Base-by-base conservation (phyloP, 352 stramenopile genomes). In the Phytophthora rubi region DNA sequence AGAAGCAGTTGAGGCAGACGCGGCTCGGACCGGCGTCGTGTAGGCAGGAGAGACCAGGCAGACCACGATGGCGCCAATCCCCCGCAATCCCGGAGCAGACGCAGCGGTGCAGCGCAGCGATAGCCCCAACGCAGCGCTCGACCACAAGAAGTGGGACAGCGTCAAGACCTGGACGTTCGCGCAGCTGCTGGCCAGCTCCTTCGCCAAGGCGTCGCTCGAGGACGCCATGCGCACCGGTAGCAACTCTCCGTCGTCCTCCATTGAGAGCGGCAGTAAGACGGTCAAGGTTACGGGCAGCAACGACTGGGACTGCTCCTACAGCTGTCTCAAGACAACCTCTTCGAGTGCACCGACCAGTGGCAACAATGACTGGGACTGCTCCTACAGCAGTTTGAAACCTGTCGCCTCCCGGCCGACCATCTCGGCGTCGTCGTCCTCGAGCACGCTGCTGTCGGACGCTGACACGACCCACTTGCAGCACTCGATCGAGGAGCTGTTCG, bases 91-190 rank as follows among this genome's bases (percentile, higher is more conserved):
- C 35, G 33, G 15, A n/a, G 12, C 42, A 30, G 47, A 53, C 47
- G 47, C 23, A n/a, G 47, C 18, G 7, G 44, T 26, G 44, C 16
- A 16, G 57, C 35, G 26, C 13, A 21, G n/a, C 15, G 66, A 62
- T 53, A 61, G 37, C 16, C 58, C 68, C 49, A 71, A 70, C n/a
- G 53, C n/a, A 18, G 45, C 44, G 42, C 52, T 60, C 16, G 51
- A 71, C 53, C 37, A 60, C 66, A 74, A 80, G 23, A 80, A 76
- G 55, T 93, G 83, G 83, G 80, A 73, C 42, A 85, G 83, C 39
- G 81, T 91, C 57, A 91, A 93, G 79, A 90, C 83, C 21, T 93
- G 83, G 83, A 87, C 86, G 70, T 92, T 93, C 68, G 79, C 70
- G 1, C 83, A 92, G 53, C 58, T 92, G 61, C 57, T 93, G 59